phyloP scores from a whole-genome alignment of 306 rosid species.

The Sindora glabra region DNA sequence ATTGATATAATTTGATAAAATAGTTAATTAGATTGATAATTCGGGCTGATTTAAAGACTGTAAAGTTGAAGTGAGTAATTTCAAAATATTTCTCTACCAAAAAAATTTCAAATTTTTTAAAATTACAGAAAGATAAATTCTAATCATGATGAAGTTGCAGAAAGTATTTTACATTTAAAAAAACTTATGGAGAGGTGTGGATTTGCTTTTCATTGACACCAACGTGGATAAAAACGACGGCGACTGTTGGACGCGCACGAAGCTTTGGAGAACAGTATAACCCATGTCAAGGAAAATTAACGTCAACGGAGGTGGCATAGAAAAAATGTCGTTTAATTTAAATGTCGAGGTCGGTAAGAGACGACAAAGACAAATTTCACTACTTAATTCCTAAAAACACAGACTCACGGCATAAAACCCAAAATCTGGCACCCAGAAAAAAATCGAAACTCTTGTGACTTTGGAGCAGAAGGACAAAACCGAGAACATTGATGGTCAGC shows the following conservation, averaged over 20 bases:
- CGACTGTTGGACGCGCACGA: neutral
- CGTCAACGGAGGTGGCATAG: neutral
- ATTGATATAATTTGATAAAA: no score
- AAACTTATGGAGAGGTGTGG: no score
- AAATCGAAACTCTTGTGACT: conserved; percentile 25
- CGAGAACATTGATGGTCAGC: conserved; percentile 24
- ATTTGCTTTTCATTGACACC: no score
- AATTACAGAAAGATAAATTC: no score
- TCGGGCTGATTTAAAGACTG: no score
- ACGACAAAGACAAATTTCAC: neutral
- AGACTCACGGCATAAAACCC: neutral
- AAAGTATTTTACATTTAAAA: no score
- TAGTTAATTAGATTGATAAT: no score
- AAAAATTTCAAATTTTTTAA: no score
- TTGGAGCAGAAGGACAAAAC: conserved; percentile 32
- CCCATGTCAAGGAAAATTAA: neutral
- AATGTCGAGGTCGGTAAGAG: conserved; percentile 28
- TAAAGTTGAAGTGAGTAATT: no score
- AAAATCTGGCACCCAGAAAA: neutral
- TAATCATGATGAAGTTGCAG: no score
- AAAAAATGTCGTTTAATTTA: neutral
- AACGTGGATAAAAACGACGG: neutral
- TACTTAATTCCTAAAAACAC: neutral
- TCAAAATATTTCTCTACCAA: no score
- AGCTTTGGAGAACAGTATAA: neutral